phyloP scores from a whole-genome alignment of 2,329 filamentous ascomycete species.

The Stagonosporopsis rhizophila region DNA sequence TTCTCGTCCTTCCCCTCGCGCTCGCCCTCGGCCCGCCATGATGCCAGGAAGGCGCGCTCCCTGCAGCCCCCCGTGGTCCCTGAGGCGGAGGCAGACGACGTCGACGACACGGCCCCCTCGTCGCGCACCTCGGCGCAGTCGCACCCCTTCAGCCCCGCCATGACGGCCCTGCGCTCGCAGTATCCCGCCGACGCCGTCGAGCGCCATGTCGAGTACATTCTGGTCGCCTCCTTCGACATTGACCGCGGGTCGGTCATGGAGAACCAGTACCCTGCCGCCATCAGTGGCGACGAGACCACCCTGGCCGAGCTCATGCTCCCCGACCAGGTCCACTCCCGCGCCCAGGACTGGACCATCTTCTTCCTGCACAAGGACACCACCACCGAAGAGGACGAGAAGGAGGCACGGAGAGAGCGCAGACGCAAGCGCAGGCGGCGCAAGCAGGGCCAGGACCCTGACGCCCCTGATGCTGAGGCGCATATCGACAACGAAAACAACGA shows the following conservation, averaged over 20 bases:
- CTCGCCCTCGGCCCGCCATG: conserved; percentile 48
- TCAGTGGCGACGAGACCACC: conserved; percentile 98
- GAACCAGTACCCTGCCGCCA: conserved; percentile 93
- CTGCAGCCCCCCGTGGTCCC: conserved; percentile 47
- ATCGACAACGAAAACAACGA: conserved; percentile 46
- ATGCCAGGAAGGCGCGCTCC: conserved; percentile 42
- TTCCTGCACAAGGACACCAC: conserved; percentile 96
- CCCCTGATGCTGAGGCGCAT: conserved; percentile 34
- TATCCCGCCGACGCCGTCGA: conserved; percentile 61
- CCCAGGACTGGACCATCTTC: conserved; percentile 99
- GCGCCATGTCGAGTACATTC: conserved; percentile 98
- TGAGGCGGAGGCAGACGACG: conserved; percentile 42
- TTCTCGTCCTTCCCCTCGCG: conserved; percentile 54
- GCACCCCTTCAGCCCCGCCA: conserved; percentile 1
- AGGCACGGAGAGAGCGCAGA: conserved; percentile 65
- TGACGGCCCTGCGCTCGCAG: conserved; percentile 53
- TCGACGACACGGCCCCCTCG: conserved; percentile 36
- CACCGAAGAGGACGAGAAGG: conserved; percentile 74
- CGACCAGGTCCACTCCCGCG: conserved; percentile 92
- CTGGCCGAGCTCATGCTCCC: conserved; percentile 97
- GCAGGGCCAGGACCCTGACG: conserved; percentile 53
- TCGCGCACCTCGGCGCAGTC: conserved; percentile 38
- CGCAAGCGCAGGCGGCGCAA: conserved; percentile 56
- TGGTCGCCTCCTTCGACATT: conserved; percentile 97
- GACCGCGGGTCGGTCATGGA: conserved; percentile 97